Conservation (phyloP, 352 stramenopile genomes). For the Pythium coloratum region DNA sequence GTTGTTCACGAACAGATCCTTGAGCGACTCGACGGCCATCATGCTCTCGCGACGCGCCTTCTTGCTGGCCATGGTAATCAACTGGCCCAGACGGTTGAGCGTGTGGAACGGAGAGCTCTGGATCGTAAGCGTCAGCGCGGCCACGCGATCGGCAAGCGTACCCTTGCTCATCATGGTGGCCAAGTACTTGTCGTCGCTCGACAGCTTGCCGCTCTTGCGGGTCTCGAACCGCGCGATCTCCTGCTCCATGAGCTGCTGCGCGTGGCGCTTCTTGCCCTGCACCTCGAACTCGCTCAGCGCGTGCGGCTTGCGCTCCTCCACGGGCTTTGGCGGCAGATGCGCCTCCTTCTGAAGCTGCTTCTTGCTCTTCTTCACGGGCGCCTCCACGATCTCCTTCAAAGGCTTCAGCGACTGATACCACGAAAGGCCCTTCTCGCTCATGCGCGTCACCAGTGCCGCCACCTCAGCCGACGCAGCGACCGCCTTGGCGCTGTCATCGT, state of each 20-base stretch:
- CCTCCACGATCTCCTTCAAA: conserved; percentile 18
- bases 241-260: conserved; percentile 56
- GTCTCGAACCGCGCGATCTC: conserved; percentile 61
- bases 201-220: conserved; percentile 70
- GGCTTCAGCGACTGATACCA: conserved; percentile 33
- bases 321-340: conserved; percentile 2
- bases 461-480: conserved; percentile 11
- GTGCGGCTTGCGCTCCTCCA: conserved; percentile 29
- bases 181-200: conserved; percentile 86
- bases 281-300: conserved; percentile 43
- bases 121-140: conserved; percentile 87
- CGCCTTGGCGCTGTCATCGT: conserved; percentile 7
- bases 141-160: conserved; percentile 90
- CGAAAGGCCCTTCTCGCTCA: conserved; percentile 27
- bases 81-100: conserved; percentile 66
- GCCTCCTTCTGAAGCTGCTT: conserved; percentile 25
- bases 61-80: conserved; percentile 91
- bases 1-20: conserved; percentile 93
- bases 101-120: conserved; percentile 84
- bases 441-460: conserved; percentile 29
- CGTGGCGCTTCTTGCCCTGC: conserved; percentile 50
- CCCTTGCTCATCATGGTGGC: conserved; percentile 87
- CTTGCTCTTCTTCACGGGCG: conserved; percentile 25
- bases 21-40: conserved; percentile 91
- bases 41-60: conserved; percentile 86